Base-by-base conservation (phyloP, 805 yeast genomes). In the Candida andamanensis region DNA sequence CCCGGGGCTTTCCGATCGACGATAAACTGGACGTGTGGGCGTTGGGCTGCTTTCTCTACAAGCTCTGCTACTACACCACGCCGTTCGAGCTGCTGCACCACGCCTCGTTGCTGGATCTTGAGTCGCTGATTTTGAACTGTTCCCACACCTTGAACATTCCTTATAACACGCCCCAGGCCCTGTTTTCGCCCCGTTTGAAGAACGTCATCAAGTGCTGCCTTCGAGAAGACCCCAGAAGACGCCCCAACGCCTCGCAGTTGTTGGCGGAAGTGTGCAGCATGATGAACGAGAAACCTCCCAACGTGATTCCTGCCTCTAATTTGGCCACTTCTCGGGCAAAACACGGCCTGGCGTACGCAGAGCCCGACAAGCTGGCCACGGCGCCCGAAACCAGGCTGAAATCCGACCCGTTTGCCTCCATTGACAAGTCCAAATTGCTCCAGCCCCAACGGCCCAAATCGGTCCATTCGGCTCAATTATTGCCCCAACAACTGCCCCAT, bases 1-100 rank as follows among this genome's bases (percentile, higher is more conserved):
- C 74, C 30, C 68, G 74, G 36, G 78, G 85, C 3, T 69, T 72
- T 36, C 81, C 90, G 9, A 77, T 84, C 30, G 84, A 83, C 55
- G 92, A 84, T 50, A 84, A 84, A 53, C 75, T 85, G 31, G 95
- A 84, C 52, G 72, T 84, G 15, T 84, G 95, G 95, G 95, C 94
- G 0, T 52, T 84, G 21, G 95, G 95, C 9, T 74, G 83, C 17
- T 80, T 83, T 41, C 54, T 84, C 20, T 84, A 83, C 61, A 84
- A 84, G 50, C 51, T 84, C 29, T 81, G 92, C 49, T 84, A 80
- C 54, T 84, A 80, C 46, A 83, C 85, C 1, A 84, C 95, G 0
- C 95, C 95, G 0, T 84, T 84, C 50, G 95, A 84, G 53, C 63
- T 52, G 57, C 57, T 58, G 1, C 36, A 37, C n/a, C 70, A 65